Conservation (phyloP, 768 basidiomycete species). For the Floccularia luteovirens region DNA sequence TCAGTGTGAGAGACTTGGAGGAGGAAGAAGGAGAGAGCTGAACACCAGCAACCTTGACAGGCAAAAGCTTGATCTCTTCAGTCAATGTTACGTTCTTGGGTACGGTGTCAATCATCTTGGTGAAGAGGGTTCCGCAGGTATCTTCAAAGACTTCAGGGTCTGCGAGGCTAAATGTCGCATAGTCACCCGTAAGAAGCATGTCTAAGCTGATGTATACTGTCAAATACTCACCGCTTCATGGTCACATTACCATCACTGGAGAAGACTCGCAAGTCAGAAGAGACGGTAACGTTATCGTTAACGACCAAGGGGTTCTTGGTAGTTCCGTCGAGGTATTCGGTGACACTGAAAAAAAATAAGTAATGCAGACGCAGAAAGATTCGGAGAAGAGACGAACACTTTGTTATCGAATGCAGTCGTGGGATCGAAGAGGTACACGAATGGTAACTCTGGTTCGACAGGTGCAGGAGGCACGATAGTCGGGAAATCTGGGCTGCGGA, state of each 20-base stretch:
- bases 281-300: conserved; percentile 17
- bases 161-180: conserved; percentile 16
- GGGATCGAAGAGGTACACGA: background rate
- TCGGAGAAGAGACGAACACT: background rate
- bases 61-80: conserved; percentile 33
- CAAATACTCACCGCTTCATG: conserved; percentile 21
- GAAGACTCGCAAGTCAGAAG: conserved; percentile 27
- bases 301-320: conserved; percentile 24
- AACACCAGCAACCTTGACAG: conserved; percentile 29
- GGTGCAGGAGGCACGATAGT: background rate
- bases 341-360: conserved; percentile 13
- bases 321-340: conserved; percentile 24
- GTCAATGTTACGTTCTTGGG: conserved; percentile 35
- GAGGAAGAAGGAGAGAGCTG: conserved; percentile 27
- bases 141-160: conserved; percentile 23
- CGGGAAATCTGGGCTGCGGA: conserved; percentile 20
- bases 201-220: conserved; percentile 1
- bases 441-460: background rate
- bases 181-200: too few relatives aligned
- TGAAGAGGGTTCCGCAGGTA: conserved; percentile 30
- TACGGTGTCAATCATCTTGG: conserved; percentile 43
- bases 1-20: conserved; percentile 28
- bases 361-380: background rate
- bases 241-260: conserved; percentile 24
- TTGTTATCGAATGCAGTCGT: conserved; percentile 1